Evolutionary conservation across 495 filamentous ascomycete species (phyloP), one percentile per base, ranked within the genome.

Genomic region (Hypoxylon crocopeplum): DNA sequence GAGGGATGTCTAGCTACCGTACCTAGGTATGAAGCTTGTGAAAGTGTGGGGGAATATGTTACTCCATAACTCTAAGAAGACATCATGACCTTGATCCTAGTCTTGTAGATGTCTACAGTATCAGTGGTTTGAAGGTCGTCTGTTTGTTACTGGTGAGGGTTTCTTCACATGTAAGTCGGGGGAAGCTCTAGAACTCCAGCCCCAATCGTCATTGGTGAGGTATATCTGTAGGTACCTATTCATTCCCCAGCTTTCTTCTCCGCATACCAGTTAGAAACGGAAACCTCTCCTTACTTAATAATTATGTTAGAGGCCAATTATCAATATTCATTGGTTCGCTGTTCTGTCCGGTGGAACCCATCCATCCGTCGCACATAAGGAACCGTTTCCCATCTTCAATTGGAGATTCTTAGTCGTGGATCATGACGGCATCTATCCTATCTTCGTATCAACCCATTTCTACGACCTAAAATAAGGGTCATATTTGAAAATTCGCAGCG

Each of bases 1-100:
- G 60, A 58, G 25, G 17, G 52, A 41, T 46, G 36, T 47, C 37
- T 54, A 38, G 21, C n/a, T 25, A 20, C 13, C 20, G 45, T n/a
- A 55, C 52, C 48, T 64, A 52, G 65, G 58, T 50, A 34, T 40
- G 51, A 60, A 65, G 67, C 69, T 69, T 69, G 67, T 72, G 69
- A 72, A 69, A 69, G 58, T 69, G 69, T 69, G 69, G 66, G 67
- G 69, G 52, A 66, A 22, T 6, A 34, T 46, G 39, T 17, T 40
- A 29, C 38, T 46, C 21, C 34, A 29, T 49, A 25, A 29, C 47
- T 29, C 21, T 16, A 48, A 30, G 21, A 25, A 16, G 45, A 10
- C 32, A 40, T 53, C 34, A 16, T 40, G 48, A 22, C 20, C 11
- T 38, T 29, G 5, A 49, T 34, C 29, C 46, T 49, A 32, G 50